phyloP scores from a whole-genome alignment of 345 rosid species.

The Arabis alpina region DNA sequence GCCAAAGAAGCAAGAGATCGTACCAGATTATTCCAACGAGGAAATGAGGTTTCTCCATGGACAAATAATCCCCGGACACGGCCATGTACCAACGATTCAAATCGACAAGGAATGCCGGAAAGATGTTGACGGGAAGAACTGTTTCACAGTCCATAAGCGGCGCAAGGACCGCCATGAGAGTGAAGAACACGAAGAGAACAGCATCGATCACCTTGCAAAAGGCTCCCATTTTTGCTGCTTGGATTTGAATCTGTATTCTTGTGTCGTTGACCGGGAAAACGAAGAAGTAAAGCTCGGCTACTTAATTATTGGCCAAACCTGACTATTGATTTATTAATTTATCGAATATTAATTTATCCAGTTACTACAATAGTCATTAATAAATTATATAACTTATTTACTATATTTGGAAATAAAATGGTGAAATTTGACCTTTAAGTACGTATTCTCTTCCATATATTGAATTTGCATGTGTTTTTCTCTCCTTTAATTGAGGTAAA shows the following conservation, averaged over 20 bases:
- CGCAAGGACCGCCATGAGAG: slow-evolving; percentile 48
- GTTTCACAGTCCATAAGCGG: slow-evolving; percentile 65
- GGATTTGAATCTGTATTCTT: slow-evolving; percentile 5
- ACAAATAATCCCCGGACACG: slow-evolving; percentile 57
- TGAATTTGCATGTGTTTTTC: too few relatives aligned
- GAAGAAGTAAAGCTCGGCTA: neutral
- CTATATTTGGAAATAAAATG: too few relatives aligned
- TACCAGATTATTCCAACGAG: slow-evolving; percentile 66
- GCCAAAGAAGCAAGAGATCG: slow-evolving; percentile 72
- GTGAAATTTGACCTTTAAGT: too few relatives aligned
- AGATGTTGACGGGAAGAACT: slow-evolving; percentile 46
- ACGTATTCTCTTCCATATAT: too few relatives aligned
- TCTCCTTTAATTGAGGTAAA: too few relatives aligned
- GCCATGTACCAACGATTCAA: slow-evolving; percentile 48
- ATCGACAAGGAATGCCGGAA: slow-evolving; percentile 44
- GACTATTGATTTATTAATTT: too few relatives aligned
- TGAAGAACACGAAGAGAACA: slow-evolving; percentile 59
- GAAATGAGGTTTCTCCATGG: slow-evolving; percentile 70
- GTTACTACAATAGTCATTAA: too few relatives aligned
- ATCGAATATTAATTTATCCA: too few relatives aligned
- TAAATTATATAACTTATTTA: too few relatives aligned
- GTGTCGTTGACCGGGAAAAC: slow-evolving; percentile 25
- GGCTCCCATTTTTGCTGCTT: slow-evolving; percentile 48
- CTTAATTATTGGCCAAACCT: too few relatives aligned
- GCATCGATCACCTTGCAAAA: slow-evolving; percentile 57